Evolutionary conservation across 345 rosid species (phyloP), one percentile per base, ranked within the genome.

Genomic region (Salix purpurea): DNA sequence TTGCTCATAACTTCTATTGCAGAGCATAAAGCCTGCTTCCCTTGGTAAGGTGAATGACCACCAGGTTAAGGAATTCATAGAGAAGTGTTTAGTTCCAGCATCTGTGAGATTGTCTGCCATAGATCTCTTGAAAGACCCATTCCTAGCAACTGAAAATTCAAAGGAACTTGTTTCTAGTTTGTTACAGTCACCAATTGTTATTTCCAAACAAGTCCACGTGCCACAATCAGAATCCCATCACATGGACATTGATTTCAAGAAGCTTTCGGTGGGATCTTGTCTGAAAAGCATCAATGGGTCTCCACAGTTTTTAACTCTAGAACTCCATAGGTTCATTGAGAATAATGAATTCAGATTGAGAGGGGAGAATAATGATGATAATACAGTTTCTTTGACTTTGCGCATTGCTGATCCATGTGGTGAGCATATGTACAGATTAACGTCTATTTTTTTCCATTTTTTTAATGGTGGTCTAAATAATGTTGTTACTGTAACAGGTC

Each of bases 51-150:
- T 93, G 75, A 87, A 84, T 77, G 94, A 93, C 72, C 88, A 85
- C 44, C 89, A 86, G 67, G 88, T 96, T 67, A 92, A 88, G 80
- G 78, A 42, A 64, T 91, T 96, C 80, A 92, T 96, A 76, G 98
- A 96, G 85, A 93, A 92, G 85, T 96, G 98, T 77, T 78, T 96
- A 37, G 89, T 91, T 71, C 91, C 97, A 64, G 97, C 94, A 69
- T 74, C 92, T 28, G 83, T 85, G 81, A 91, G 99, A 83, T 73
- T 86, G 67, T 84, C 99, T 60, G 99, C 98, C 3, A 84, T 75
- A 73, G 99, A 90, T 70, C 98, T 95, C 80, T 72, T 96, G 37
- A 68, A 75, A 78, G 96, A 96, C 66, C 89, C 94, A 58, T 96
- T 90, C 78, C 90, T 96, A 37, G 82, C 77, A 7, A 58, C 69